Base-by-base conservation (phyloP, 176 grass and related monocot genomes). In the Neostapfia colusana region DNA sequence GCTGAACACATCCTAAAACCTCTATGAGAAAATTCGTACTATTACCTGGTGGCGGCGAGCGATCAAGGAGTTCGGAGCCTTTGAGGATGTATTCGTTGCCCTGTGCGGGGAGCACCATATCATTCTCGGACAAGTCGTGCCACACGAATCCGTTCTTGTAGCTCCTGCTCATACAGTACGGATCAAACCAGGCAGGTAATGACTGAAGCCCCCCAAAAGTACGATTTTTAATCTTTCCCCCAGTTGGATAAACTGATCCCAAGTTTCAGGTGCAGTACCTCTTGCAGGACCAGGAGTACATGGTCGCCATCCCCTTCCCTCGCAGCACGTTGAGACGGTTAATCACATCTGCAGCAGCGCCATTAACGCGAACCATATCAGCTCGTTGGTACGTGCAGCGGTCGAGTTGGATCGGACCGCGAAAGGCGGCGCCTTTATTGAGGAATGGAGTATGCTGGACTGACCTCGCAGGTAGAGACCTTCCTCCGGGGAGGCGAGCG, bases 201-300 rank as follows among this genome's bases (percentile, higher is more conserved):
- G 49, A 25, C 4, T n/a, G 51, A 8, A 23, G 51, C 18, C 6
- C 6, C 7, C 6, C 0, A 49, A 70, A 83, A 82, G 42, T 40
- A 31, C 31, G 31, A 31, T 2, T 31, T 31, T 31, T 31, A 31
- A 31, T 31, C 31, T 1, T 31, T 31, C 31, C 31, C 31, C 31
- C 31, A 31, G 31, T 31, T 31, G 31, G 31, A 31, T 31, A 31
- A 31, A 31, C 3, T 31, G 31, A 31, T 31, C 31, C 31, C 31
- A 3, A 31, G 31, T 31, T 31, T 31, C 18, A 44, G 20, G 38
- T 59, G 23, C 13, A 0, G 16, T 81, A 98, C 95, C 95, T 95
- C 79, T 99, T 99, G 86, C 92, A 95, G 72, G 96, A 99, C 96
- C 96, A 99, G 8, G 96, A 99, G 71, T 99, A 99, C 91, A 95